Conservation (phyloP, 176 grass and related monocot species). For the Dendrocalamus sinicus region DNA sequence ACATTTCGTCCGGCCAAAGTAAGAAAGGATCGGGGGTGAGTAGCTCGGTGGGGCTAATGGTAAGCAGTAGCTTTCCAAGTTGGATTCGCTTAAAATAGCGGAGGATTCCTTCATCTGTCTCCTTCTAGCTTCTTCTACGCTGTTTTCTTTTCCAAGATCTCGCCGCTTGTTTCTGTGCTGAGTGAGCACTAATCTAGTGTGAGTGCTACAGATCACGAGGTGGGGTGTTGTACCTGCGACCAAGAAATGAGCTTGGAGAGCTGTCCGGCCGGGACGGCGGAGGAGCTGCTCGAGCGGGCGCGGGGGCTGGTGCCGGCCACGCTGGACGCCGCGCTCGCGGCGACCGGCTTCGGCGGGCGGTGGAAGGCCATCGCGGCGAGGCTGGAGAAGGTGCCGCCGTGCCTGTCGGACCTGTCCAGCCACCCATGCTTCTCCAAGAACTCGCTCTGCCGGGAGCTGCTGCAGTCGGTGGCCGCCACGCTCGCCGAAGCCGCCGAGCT, state of each 20-base stretch:
- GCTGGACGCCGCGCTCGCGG: conserved; percentile 48
- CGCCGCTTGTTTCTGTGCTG: conserved; percentile 18
- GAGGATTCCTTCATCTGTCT: neutral
- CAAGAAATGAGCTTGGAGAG: conserved; percentile 48
- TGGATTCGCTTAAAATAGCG: conserved; percentile 34
- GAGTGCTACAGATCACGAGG: conserved; percentile 50
- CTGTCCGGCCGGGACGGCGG: conserved; percentile 45
- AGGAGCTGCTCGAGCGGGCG: conserved; percentile 59
- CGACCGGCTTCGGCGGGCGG: conserved; percentile 57
- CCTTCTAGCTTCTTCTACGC: conserved; percentile 33
- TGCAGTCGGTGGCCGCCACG: conserved; percentile 71
- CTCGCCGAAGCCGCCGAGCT: conserved; percentile 67
- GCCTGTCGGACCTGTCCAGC: conserved; percentile 89
- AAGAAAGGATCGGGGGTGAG: neutral
- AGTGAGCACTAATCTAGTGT: conserved; percentile 34
- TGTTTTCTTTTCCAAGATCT: conserved; percentile 27
- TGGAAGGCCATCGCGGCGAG: conserved; percentile 82
- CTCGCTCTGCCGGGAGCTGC: conserved; percentile 75
- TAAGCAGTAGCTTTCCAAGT: conserved; percentile 44
- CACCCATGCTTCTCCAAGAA: conserved; percentile 94
- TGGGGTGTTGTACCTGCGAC: conserved; percentile 13
- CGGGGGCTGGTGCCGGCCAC: conserved; percentile 55
- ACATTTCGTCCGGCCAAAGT: conserved; percentile 34
- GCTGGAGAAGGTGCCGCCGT: conserved; percentile 63
- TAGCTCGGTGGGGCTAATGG: conserved; percentile 27